Evolutionary conservation across 2,329 filamentous ascomycete species (phyloP).

Genomic region (Stemphylium beticola): DNA sequence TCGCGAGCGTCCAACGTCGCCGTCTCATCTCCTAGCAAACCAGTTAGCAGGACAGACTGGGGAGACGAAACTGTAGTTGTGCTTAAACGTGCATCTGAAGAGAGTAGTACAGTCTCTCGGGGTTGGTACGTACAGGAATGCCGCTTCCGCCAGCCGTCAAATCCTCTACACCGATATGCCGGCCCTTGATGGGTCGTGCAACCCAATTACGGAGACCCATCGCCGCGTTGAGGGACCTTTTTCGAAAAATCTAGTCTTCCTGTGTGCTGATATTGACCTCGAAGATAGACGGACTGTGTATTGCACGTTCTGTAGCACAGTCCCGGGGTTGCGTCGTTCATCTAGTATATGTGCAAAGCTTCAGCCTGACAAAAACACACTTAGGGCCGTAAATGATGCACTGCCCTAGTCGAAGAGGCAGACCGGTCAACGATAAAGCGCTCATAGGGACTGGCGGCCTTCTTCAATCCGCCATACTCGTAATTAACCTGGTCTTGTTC

Average conservation of each 20-base stretch:
- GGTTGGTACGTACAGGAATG: conserved; percentile 32
- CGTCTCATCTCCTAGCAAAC: conserved; percentile 28
- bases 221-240: background rate
- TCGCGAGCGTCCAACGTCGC: conserved; percentile 42
- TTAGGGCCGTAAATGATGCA: conserved; percentile 4
- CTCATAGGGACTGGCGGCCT: conserved; percentile 1
- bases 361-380: conserved; percentile 23
- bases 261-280: background rate
- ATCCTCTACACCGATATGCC: conserved; percentile 38
- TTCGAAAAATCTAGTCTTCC: background rate
- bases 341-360: conserved; percentile 14
- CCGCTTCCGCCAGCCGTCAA: conserved; percentile 41
- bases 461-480: conserved; percentile 1
- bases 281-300: background rate
- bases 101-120: too few relatives aligned
- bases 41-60: background rate
- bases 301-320: conserved; percentile 4
- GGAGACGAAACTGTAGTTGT: background rate
- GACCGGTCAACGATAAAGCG: conserved; percentile 23
- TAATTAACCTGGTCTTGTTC: background rate
- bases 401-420: conserved; percentile 9
- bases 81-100: too few relatives aligned
- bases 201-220: conserved; percentile 44
- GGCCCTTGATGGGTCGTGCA: conserved; percentile 38
- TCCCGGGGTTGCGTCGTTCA: conserved; percentile 15